Evolutionary conservation across 164 flowering plant genomes (phyloP).

Genomic region (Warburgia ugandensis): DNA sequence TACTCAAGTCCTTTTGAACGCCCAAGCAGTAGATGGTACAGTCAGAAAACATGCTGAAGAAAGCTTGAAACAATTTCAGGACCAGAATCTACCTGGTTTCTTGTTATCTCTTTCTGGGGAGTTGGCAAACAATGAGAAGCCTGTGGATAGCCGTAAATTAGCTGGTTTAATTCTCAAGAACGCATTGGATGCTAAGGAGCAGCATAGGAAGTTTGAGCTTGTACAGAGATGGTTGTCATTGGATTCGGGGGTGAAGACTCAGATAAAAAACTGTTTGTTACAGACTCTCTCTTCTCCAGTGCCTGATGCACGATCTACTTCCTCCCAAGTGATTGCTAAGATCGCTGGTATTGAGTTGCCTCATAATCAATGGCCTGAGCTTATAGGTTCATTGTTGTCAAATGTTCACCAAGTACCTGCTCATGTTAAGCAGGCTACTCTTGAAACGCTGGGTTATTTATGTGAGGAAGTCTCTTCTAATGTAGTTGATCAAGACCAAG

Average conservation of each 20-base stretch:
- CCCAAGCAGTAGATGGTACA: constrained; percentile 46
- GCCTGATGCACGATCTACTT: constrained; percentile 51
- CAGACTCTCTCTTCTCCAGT: constrained; percentile 40
- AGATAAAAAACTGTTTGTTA: constrained; percentile 38
- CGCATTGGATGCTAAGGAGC: constrained; percentile 66
- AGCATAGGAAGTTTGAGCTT: constrained; percentile 48
- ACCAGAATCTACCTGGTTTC: constrained; percentile 51
- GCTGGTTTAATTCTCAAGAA: constrained; percentile 61
- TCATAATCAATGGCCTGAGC: constrained; percentile 59
- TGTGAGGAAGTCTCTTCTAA: constrained; percentile 65
- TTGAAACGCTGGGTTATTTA: constrained; percentile 55
- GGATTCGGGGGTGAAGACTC: constrained; percentile 33
- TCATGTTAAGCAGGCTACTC: constrained; percentile 49
- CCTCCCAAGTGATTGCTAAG: constrained; percentile 61
- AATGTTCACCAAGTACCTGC: constrained; percentile 41
- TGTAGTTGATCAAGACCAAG: constrained; percentile 51
- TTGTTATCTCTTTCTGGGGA: constrained; percentile 52
- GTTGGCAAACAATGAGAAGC: constrained; percentile 51
- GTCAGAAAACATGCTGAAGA: constrained; percentile 58
- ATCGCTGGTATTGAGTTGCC: constrained; percentile 57
- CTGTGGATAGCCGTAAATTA: constrained; percentile 53
- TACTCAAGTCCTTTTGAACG: constrained; percentile 53
- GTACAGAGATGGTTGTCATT: constrained; percentile 54
- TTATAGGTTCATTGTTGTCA: constrained; percentile 38
- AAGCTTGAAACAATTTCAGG: constrained; percentile 48